Percentiles rank a stretch among this genome's conserved stretches.
These are phyloP conservation scores for Coemansia sp. DNA, from an alignment of 192 early-diverging fungal genomes.

Conservation along the genomic window DNA sequence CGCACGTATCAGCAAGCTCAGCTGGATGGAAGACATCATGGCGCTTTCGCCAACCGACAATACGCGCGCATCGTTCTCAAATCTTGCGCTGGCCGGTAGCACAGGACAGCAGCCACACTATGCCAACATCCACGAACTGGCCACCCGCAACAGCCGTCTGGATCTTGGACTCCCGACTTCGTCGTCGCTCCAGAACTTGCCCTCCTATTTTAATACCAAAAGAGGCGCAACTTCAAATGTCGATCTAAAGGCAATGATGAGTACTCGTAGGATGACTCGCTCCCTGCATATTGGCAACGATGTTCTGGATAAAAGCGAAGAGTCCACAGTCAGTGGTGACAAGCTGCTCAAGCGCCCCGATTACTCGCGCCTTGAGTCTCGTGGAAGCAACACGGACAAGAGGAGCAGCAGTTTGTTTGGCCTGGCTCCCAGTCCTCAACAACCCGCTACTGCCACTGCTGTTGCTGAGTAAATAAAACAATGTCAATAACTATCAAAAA, in stretches of 20 bases:
- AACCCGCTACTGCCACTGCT: neutral
- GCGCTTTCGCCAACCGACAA: constrained; percentile 40
- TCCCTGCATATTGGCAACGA: constrained; percentile 24
- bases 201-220: constrained; percentile 11
- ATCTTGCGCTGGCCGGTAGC: constrained; percentile 1
- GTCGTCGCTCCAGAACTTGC: constrained; percentile 18
- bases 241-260: neutral
- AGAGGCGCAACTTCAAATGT: neutral
- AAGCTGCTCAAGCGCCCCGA: constrained; percentile 28
- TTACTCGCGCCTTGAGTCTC: constrained; percentile 16
- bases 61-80: constrained; percentile 36
- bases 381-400: neutral
- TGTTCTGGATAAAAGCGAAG: constrained; percentile 8
- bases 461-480: neutral
- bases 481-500: neutral
- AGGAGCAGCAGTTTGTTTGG: constrained; percentile 23
- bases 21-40: constrained; percentile 53
- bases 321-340: neutral
- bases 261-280: constrained; percentile 13
- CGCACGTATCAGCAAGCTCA: constrained; percentile 31
- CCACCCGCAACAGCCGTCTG: constrained; percentile 43
- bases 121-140: constrained; percentile 33
- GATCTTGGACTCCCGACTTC: neutral
- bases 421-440: constrained; percentile 25
- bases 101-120: constrained; percentile 11